Conservation (phyloP, 2,329 filamentous ascomycete genomes). For the Diaporthe sp. region DNA sequence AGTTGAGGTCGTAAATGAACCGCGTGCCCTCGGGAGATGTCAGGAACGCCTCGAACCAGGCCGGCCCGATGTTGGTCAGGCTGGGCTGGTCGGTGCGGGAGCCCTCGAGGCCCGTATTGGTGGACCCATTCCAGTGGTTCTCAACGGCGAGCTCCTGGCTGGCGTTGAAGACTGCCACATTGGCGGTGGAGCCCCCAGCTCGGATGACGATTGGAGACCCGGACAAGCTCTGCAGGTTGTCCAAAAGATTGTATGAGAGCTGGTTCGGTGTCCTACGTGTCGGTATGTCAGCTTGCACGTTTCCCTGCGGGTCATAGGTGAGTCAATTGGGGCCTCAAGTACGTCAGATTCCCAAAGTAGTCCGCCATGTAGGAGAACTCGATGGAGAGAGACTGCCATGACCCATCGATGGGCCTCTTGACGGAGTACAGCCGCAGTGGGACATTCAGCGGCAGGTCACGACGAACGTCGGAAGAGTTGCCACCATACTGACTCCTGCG, state of each 20-base stretch:
- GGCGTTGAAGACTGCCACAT: conserved; percentile 29
- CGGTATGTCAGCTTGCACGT: neutral
- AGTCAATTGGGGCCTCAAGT: neutral
- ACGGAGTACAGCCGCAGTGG: neutral
- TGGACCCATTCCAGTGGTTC: conserved; percentile 31
- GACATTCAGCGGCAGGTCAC: neutral
- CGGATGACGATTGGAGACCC: conserved; percentile 22
- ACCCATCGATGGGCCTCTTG: conserved; percentile 21
- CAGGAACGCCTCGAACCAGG: conserved; percentile 34
- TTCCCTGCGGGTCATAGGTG: too few species aligned
- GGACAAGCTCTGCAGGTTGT: conserved; percentile 7
- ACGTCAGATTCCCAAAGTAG: conserved; percentile 35
- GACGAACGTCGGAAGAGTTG: neutral
- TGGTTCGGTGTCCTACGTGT: conserved; percentile 4
- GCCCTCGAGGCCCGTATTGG: conserved; percentile 18
- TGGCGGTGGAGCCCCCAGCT: conserved; percentile 44
- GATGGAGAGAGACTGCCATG: conserved; percentile 27
- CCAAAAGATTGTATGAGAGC: conserved; percentile 24
- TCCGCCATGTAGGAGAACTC: conserved; percentile 37
- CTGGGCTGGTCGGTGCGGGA: conserved; percentile 27
- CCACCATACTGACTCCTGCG: conserved; percentile 2
- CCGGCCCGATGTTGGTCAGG: conserved; percentile 33
- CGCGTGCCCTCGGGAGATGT: conserved; percentile 19
- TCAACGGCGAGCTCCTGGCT: conserved; percentile 17
- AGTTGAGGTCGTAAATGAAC: conserved; percentile 34